These are phyloP conservation scores for Flaveria trinervia DNA, from an alignment of 129 eudicot species.

Conservation along the genomic window DNA sequence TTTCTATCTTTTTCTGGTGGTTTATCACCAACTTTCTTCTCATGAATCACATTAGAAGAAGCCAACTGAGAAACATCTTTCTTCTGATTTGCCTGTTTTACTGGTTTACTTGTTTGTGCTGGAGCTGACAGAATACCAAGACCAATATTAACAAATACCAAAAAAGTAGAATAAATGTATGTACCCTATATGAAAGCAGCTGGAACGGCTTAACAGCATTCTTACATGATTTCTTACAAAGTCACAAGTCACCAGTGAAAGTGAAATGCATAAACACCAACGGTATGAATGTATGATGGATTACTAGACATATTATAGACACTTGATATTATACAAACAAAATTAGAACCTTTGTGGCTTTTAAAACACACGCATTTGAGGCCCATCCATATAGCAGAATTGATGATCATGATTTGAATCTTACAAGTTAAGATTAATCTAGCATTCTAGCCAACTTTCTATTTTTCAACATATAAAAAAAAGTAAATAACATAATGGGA, in stretches of 20 bases:
- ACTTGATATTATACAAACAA: background rate
- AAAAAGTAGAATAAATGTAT: slow-evolving; percentile 6
- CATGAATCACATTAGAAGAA: slow-evolving; percentile 52
- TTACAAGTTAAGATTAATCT: background rate
- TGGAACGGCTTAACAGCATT: slow-evolving; percentile 6
- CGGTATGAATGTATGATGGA: background rate
- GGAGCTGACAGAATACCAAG: slow-evolving; percentile 33
- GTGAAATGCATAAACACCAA: background rate
- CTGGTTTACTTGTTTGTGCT: slow-evolving; percentile 43
- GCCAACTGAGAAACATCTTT: slow-evolving; percentile 49
- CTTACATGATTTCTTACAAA: slow-evolving; percentile 8
- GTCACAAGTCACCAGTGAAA: background rate
- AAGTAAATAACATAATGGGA: background rate
- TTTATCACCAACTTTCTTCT: slow-evolving; percentile 68
- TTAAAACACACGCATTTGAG: background rate
- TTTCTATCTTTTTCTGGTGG: slow-evolving; percentile 76
- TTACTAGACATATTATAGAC: slow-evolving; percentile 1
- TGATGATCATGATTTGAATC: background rate
- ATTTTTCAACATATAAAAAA: background rate
- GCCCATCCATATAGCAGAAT: background rate
- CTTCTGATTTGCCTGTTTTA: slow-evolving; percentile 47
- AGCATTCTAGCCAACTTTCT: background rate
- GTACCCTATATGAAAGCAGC: background rate
- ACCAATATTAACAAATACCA: background rate
- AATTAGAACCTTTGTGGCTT: background rate